Conservation (phyloP, 371 early-diverging fungal genomes). For the Mucor piriformis region DNA sequence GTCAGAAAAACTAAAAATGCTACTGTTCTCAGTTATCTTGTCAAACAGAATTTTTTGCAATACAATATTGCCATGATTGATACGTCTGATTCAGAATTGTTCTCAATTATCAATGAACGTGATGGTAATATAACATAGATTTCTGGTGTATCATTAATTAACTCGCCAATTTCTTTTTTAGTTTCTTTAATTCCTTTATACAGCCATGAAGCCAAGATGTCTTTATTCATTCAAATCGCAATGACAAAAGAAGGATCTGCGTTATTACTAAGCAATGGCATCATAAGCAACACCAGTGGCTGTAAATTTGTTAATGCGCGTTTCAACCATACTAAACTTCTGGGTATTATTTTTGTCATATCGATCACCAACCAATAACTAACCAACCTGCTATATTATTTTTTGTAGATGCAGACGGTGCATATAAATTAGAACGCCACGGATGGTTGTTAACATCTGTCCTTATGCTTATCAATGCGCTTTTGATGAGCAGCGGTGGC, state of each 20-base stretch:
- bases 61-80: conserved; percentile 61
- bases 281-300: conserved; percentile 72
- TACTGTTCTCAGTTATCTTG: conserved; percentile 44
- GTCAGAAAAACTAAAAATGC: neutral
- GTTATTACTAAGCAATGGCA: conserved; percentile 69
- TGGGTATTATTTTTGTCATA: neutral
- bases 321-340: conserved; percentile 45
- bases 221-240: conserved; percentile 76
- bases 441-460: conserved; percentile 59
- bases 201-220: conserved; percentile 77
- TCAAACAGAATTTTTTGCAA: conserved; percentile 62
- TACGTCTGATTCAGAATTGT: conserved; percentile 64
- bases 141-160: no score
- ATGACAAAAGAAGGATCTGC: conserved; percentile 72
- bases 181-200: conserved; percentile 57
- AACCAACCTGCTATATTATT: neutral
- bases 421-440: conserved; percentile 45
- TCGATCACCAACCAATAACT: neutral
- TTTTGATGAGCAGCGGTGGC: conserved; percentile 52
- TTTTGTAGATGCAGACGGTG: neutral
- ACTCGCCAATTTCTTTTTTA: no score
- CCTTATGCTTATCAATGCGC: conserved; percentile 56
- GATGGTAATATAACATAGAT: conserved; percentile 30
- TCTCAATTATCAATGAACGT: conserved; percentile 42
- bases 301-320: conserved; percentile 69